Base-by-base conservation (phyloP, 208 protist genomes). In the Leishmania major region DNA sequence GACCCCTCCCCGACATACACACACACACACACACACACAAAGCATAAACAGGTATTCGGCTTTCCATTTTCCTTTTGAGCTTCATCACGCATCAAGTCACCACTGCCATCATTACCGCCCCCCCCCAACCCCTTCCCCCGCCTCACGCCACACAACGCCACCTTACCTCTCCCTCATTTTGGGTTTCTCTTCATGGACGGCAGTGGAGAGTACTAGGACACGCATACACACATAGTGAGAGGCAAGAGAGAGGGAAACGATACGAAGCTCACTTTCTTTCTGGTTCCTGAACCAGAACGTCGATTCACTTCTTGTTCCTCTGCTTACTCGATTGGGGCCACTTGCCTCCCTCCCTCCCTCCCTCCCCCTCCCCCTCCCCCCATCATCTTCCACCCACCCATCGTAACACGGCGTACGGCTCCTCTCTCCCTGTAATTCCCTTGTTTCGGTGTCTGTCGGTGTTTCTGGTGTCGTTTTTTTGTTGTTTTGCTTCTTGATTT, bases 111-210 rank as follows among this genome's bases (percentile, higher is more conserved):
- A 37, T 31, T 40, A 67, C 28, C 37, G 11, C 31, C 5, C 64
- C 17, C 35, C 0, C 64, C 11, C n/a, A 8, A 10, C 35, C 13
- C 66, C 3, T 31, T 10, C 66, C 66, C 25, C 25, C 6, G 17
- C 22, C 40, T 49, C 40, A 72, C 40, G 43, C 35, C 67, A 49
- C 67, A 72, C 22, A 72, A 11, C 28, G 22, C 13, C n/a, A 7
- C 71, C 71, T 74, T 28, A 35, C 28, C 70, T 74, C 71, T 57
- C 49, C 62, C 31, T 67, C 31, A 15, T 40, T 59, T 47, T 74
- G 43, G 70, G 45, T 15, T 31, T 74, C 45, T 74, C 43, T 53
- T 74, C 45, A 55, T 22, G 31, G 45, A 55, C 70, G 3, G 4
- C 70, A 74, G 19, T 37, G 19, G 28, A n/a, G 19, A 55, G 10